A percentile compares a stretch with the other conserved stretches of the same genome.
These are phyloP conservation scores for Gaeumannomyces tritici DNA, from an alignment of 2,329 filamentous ascomycete species.

Conservation along the genomic window DNA sequence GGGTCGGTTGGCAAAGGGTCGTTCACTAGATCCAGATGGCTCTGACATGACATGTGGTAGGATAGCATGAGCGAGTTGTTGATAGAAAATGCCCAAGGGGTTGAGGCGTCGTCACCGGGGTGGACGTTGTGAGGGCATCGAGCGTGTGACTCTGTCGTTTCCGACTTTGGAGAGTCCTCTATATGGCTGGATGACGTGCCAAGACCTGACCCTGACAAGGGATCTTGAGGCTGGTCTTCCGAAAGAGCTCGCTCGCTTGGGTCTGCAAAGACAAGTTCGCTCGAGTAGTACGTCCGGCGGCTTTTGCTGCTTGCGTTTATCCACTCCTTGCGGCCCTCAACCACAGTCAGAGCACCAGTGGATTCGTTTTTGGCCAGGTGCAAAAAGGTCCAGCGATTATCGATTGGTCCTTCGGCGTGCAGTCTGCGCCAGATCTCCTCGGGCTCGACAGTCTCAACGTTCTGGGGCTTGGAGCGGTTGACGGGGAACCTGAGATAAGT, in stretches of 20 bases:
- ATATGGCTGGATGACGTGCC: not conserved
- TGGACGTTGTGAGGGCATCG: slow-evolving; percentile 37
- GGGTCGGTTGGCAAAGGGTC: slow-evolving; percentile 25
- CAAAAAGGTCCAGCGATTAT: slow-evolving; percentile 64
- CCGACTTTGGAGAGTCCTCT: not conserved
- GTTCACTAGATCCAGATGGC: slow-evolving; percentile 52
- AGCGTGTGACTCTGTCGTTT: not conserved
- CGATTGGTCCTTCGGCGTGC: slow-evolving; percentile 60
- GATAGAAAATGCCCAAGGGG: slow-evolving; percentile 34
- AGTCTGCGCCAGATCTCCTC: slow-evolving; percentile 52
- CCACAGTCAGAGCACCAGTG: slow-evolving; percentile 47
- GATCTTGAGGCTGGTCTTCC: not conserved
- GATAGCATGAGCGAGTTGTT: slow-evolving; percentile 43
- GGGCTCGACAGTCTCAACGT: slow-evolving; percentile 32
- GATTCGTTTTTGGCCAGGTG: slow-evolving; percentile 50
- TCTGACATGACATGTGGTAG: slow-evolving; percentile 41
- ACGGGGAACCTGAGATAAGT: slow-evolving; percentile 56
- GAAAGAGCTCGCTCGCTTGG: not conserved
- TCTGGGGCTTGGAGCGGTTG: slow-evolving; percentile 25
- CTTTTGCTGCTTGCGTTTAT: slow-evolving; percentile 37
- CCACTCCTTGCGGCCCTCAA: slow-evolving; percentile 65
- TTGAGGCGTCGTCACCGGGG: slow-evolving; percentile 31
- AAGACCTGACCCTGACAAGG: not conserved
- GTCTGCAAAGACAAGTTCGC: slow-evolving; percentile 33
- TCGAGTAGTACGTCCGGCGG: slow-evolving; percentile 57